Base-by-base conservation (phyloP, 805 yeast genomes). In the Metschnikowia colocasiae region DNA sequence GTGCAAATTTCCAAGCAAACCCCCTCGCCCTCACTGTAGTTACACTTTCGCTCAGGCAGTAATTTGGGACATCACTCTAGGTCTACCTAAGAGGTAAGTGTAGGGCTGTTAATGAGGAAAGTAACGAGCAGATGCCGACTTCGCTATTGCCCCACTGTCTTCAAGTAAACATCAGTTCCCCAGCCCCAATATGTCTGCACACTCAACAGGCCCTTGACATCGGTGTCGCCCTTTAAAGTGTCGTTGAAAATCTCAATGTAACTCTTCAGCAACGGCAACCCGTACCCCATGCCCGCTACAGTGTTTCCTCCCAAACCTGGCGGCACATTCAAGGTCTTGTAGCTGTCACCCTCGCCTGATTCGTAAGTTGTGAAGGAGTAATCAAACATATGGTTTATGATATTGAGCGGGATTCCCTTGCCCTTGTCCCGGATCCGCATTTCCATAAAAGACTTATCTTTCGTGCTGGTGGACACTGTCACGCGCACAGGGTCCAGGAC, bases 271-370 rank as follows among this genome's bases (percentile, higher is more conserved):
- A 92, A 69, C 6, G 98, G 98, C 46, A 92, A 66, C 0, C 99
- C 99, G 61, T 89, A 92, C 0, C 98, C 98, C 87, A 94, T 86
- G 0, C 99, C 99, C 0, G 97, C 96, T 30, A 92, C 81, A 7
- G 77, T 71, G 57, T 78, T 78, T 1, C 87, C 85, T 1, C 84
- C 84, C 20, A 76, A 74, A 1, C 90, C 91, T 0, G 90, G 91
- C 29, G 85, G 82, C 25, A 79, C 79, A 57, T 85, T 85, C 47
- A 82, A 65, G 0, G 87, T 81, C 57, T 78, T 77, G 57, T 76
- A 78, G 33, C 79, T 73, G 12, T 79, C 85, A 4, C 81, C 82
- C 48, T 80, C 85, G 18, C 74, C 72, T 0, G 73, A 60, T 40
- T 81, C 82, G 50, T 82, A 90, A 0, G 96, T 88, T 1, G 95